phyloP scores from a whole-genome alignment of 345 rosid genomes.

The Reutealis trisperma region DNA sequence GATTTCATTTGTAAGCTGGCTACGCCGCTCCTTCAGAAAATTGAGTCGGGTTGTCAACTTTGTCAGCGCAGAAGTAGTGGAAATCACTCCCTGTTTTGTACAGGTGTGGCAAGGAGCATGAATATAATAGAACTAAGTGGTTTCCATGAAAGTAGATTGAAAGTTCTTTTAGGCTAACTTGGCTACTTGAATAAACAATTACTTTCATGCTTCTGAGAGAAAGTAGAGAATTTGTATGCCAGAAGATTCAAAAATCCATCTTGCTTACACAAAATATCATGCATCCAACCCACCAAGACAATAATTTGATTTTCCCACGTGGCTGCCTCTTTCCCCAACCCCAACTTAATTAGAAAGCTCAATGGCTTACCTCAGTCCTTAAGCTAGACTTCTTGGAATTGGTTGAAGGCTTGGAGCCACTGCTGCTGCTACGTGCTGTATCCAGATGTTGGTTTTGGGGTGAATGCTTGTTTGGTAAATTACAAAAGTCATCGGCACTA shows the following conservation, averaged over 20 bases:
- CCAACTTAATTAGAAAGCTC: not conserved
- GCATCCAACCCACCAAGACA: not conserved
- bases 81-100: conserved; percentile 49
- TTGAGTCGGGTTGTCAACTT: conserved; percentile 78
- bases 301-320: not conserved
- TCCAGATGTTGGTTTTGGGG: conserved; percentile 42
- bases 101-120: conserved; percentile 2
- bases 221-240: not conserved
- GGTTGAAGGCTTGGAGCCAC: conserved; percentile 31
- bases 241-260: not conserved
- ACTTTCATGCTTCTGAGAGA: not conserved
- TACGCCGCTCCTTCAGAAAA: conserved; percentile 80
- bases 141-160: not conserved
- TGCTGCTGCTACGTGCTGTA: conserved; percentile 35
- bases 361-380: conserved; percentile 66
- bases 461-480: conserved; percentile 34
- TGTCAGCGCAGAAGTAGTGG: conserved; percentile 61
- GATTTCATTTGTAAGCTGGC: conserved; percentile 64
- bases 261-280: not conserved
- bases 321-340: not conserved
- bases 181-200: not conserved
- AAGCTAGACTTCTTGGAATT: conserved; percentile 57
- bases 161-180: not conserved
- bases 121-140: not conserved
- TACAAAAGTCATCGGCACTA: conserved; percentile 31